phyloP scores from a whole-genome alignment of 2,329 filamentous ascomycete species.

The Verticillium klebahnii region DNA sequence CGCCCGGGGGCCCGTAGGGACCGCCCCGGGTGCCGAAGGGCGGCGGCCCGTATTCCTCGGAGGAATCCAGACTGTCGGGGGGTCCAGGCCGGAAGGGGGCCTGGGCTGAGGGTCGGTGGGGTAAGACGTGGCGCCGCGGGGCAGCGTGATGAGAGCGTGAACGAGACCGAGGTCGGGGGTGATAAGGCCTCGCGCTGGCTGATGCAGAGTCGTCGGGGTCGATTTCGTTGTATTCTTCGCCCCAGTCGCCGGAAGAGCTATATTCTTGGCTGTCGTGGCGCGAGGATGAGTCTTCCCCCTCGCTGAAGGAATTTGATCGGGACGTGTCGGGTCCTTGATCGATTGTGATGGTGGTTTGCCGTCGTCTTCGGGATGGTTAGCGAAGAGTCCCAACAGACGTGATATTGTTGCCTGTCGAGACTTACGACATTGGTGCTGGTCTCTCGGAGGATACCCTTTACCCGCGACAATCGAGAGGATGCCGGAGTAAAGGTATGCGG shows the following conservation, averaged over 20 bases:
- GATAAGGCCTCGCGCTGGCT: conserved; percentile 25
- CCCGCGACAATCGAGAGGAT: conserved; percentile 36
- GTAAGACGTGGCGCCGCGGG: conserved; percentile 15
- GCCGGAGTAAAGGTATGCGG: conserved; percentile 8
- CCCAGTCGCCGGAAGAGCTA: conserved; percentile 25
- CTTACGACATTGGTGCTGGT: conserved; percentile 32
- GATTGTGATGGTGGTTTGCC: conserved; percentile 1
- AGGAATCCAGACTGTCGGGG: conserved; percentile 59
- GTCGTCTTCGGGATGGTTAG: neutral
- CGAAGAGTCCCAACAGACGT: neutral
- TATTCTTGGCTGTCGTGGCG: conserved; percentile 23
- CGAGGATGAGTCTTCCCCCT: conserved; percentile 33
- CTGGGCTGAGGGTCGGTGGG: neutral
- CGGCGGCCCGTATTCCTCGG: conserved; percentile 51
- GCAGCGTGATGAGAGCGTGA: conserved; percentile 23
- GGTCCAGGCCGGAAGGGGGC: conserved; percentile 40
- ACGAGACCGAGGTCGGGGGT: conserved; percentile 10
- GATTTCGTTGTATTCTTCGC: conserved; percentile 39
- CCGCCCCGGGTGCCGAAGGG: neutral
- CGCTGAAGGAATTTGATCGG: conserved; percentile 30
- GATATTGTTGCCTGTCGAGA: conserved; percentile 1
- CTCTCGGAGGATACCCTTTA: conserved; percentile 32
- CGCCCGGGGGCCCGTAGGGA: conserved; percentile 29
- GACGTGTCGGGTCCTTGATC: conserved; percentile 16
- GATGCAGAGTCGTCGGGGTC: conserved; percentile 58